Percentiles rank a stretch among this genome's conserved stretches.
Evolutionary conservation across 2,329 filamentous ascomycete species (phyloP).

Genomic region (Arthrobotrys megalospora): DNA sequence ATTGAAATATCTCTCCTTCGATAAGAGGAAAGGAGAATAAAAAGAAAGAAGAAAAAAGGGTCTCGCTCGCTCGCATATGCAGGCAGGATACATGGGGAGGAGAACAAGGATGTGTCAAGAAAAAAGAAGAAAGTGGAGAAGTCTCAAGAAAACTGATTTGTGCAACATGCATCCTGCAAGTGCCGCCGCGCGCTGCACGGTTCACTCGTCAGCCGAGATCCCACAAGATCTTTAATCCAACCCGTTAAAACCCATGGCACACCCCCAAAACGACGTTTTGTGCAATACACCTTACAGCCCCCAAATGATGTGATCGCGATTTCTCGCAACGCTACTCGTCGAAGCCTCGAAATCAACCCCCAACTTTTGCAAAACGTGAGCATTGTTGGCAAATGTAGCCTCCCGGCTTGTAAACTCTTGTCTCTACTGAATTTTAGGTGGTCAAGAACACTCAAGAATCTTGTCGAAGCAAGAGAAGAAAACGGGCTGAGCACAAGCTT

Average conservation of each 20-base stretch:
- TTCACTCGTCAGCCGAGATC: conserved; percentile 34
- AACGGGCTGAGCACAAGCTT: conserved; percentile 35
- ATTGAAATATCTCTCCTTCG: background rate
- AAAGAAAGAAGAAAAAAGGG: background rate
- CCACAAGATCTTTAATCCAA: conserved; percentile 17
- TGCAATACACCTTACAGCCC: conserved; percentile 38
- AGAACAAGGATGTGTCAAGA: conserved; percentile 13
- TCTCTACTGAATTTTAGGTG: conserved; percentile 7
- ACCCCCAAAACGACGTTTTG: background rate
- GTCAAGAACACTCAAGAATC: conserved; percentile 27
- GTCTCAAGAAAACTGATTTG: conserved; percentile 12
- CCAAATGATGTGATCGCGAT: conserved; percentile 40
- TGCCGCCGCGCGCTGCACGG: background rate
- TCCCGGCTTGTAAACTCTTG: conserved; percentile 31
- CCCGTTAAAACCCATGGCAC: conserved; percentile 12
- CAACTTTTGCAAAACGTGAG: conserved; percentile 14
- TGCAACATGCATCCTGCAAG: conserved; percentile 37
- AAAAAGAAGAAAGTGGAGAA: conserved; percentile 11
- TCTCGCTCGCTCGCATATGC: conserved; percentile 14
- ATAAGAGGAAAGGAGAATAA: background rate
- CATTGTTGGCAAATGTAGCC: conserved; percentile 28
- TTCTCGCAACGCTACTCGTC: conserved; percentile 30
- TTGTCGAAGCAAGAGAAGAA: conserved; percentile 31
- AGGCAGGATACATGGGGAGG: background rate
- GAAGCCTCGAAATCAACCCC: conserved; percentile 4